Conservation (phyloP, 2,329 filamentous ascomycete species). For the Chaetomiaceae sp. region DNA sequence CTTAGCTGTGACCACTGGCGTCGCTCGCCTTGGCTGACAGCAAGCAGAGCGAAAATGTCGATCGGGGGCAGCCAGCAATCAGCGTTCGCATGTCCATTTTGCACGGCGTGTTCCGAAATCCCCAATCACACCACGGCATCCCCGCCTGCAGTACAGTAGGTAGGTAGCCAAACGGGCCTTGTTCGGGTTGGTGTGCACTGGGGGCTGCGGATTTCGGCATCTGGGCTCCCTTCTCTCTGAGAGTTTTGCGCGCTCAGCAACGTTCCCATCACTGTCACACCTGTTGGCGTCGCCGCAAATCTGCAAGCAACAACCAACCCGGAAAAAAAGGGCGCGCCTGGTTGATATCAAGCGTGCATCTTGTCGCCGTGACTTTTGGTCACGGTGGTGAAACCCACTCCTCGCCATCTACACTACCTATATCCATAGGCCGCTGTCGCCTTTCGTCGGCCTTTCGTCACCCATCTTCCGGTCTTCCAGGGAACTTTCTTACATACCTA, state of each 20-base stretch:
- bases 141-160: no score
- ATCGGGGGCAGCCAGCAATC: constrained; percentile 14
- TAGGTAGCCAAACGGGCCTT: background rate
- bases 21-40: background rate
- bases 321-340: constrained; percentile 17
- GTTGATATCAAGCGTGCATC: background rate
- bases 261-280: constrained; percentile 23
- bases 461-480: background rate
- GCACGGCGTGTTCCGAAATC: background rate
- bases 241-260: constrained; percentile 1
- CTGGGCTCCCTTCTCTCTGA: background rate
- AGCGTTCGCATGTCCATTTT: constrained; percentile 1
- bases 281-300: constrained; percentile 1
- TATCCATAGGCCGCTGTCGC: no score
- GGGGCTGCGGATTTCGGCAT: no score
- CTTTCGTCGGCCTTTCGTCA: no score
- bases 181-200: no score
- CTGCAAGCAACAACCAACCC: background rate
- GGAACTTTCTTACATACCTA: no score
- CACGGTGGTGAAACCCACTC: background rate
- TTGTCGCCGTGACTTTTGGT: background rate
- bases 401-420: background rate
- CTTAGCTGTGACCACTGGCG: constrained; percentile 3
- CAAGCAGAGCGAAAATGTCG: background rate
- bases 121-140: constrained; percentile 20